phyloP scores from a whole-genome alignment of 192 early-diverging fungal genomes.

The Umbelopsis ramanniana region DNA sequence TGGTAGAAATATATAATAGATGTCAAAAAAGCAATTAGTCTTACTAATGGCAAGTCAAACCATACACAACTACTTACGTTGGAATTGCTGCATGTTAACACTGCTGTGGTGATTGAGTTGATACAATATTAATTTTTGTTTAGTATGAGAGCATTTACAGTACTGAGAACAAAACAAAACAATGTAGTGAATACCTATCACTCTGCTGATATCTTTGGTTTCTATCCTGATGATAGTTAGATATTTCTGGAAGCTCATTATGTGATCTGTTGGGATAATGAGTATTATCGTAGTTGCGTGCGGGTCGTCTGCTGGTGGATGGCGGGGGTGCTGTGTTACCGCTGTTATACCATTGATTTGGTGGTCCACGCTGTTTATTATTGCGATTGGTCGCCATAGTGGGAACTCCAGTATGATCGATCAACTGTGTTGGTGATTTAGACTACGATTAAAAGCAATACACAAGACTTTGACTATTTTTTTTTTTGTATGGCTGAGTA shows the following conservation, averaged over 20 bases:
- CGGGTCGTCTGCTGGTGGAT: not conserved
- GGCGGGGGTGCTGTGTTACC: not conserved
- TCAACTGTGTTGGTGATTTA: not conserved
- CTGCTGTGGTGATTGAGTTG: not conserved
- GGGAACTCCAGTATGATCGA: not conserved
- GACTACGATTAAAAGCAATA: too few relatives aligned
- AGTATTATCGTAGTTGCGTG: not conserved
- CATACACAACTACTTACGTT: not conserved
- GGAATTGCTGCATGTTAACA: not conserved
- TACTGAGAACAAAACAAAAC: too few relatives aligned
- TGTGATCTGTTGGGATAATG: not conserved
- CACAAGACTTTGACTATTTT: too few relatives aligned
- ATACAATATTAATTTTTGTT: too few relatives aligned
- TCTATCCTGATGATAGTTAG: not conserved
- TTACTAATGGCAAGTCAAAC: not conserved
- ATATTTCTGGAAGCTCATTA: not conserved
- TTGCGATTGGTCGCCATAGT: slow-evolving; percentile 5
- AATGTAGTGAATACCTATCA: not conserved
- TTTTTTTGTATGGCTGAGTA: too few relatives aligned
- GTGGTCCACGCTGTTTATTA: not conserved
- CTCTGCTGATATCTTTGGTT: not conserved
- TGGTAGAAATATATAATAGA: not conserved
- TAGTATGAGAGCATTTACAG: too few relatives aligned
- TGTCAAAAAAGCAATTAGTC: not conserved
- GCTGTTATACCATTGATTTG: not conserved